Percentiles rank a stretch among this genome's conserved stretches.
Conservation (phyloP, 1,139 yeast genomes). For the Martiniozyma asiatica region DNA sequence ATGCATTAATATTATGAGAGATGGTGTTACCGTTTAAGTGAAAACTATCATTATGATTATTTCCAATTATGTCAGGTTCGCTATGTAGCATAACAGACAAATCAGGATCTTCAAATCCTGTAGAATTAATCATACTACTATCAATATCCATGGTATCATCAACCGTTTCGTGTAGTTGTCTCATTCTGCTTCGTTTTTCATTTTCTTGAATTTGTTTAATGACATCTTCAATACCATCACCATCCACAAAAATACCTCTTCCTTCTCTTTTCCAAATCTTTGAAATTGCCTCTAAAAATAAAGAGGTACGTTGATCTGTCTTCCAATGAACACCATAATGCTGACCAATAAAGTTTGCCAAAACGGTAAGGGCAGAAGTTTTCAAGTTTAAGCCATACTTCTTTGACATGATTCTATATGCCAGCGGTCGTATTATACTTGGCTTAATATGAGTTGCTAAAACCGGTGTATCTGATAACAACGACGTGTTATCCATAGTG, state of each 20-base stretch:
- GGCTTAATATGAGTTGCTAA: slow-evolving; percentile 72
- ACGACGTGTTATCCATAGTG: no score
- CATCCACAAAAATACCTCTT: slow-evolving; percentile 74
- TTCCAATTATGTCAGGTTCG: no score
- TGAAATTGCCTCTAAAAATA: slow-evolving; percentile 70
- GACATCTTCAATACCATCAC: slow-evolving; percentile 52
- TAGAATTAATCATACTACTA: not conserved
- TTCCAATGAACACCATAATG: slow-evolving; percentile 85
- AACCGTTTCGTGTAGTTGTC: no score
- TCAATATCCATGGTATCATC: not conserved
- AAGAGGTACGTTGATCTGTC: slow-evolving; percentile 51
- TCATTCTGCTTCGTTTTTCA: slow-evolving; percentile 11
- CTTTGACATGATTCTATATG: slow-evolving; percentile 79
- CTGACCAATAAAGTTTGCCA: slow-evolving; percentile 64
- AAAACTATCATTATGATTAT: no score
- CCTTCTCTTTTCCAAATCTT: slow-evolving; percentile 81
- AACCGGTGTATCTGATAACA: slow-evolving; percentile 19
- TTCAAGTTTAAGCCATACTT: slow-evolving; percentile 87
- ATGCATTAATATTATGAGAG: no score
- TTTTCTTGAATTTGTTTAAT: slow-evolving; percentile 35
- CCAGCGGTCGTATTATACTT: slow-evolving; percentile 77
- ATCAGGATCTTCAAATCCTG: no score
- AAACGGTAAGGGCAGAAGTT: slow-evolving; percentile 62
- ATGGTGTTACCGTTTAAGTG: no score
- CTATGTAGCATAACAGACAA: no score